Percentiles rank a stretch among this genome's conserved stretches.
Conservation (phyloP, 192 early-diverging fungal species). For the Coemansia aciculifera region DNA sequence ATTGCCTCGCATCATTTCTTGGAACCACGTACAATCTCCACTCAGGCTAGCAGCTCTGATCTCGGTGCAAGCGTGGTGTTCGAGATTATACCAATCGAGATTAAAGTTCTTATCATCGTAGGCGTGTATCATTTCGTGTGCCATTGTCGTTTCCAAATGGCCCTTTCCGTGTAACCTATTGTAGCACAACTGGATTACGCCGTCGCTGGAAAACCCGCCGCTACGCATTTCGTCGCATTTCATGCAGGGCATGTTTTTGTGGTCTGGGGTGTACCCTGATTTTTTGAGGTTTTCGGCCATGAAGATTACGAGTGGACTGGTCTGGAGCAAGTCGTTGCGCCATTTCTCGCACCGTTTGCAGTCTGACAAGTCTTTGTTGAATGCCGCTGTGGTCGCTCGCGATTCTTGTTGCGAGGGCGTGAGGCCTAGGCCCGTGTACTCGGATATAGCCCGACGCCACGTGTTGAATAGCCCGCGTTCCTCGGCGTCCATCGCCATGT, state of each 20-base stretch:
- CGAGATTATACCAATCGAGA: slow-evolving; percentile 70
- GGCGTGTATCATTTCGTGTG: slow-evolving; percentile 89
- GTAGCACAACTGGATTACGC: slow-evolving; percentile 85
- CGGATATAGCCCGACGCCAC: slow-evolving; percentile 62
- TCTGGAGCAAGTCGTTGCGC: slow-evolving; percentile 74
- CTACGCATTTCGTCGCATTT: slow-evolving; percentile 79
- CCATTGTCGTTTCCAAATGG: slow-evolving; percentile 91
- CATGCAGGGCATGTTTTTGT: slow-evolving; percentile 71
- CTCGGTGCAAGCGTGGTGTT: slow-evolving; percentile 83
- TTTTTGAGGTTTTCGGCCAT: slow-evolving; percentile 78
- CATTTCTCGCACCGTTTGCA: slow-evolving; percentile 71
- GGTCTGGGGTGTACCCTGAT: slow-evolving; percentile 61
- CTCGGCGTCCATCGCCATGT: slow-evolving; percentile 43
- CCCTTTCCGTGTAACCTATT: slow-evolving; percentile 75
- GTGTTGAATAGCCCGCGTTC: slow-evolving; percentile 63
- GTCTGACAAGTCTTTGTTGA: slow-evolving; percentile 56
- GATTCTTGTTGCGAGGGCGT: slow-evolving; percentile 51
- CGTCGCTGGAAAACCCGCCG: slow-evolving; percentile 83
- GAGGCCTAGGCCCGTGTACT: slow-evolving; percentile 64
- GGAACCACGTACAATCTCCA: slow-evolving; percentile 74
- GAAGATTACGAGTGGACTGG: slow-evolving; percentile 78
- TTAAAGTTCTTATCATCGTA: slow-evolving; percentile 77
- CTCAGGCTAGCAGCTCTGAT: slow-evolving; percentile 76
- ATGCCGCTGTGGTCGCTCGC: slow-evolving; percentile 33
- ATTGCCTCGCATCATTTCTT: slow-evolving; percentile 68